These are phyloP conservation scores for Closterium sp. DNA, from an alignment of 139 green algal species.

Conservation along the genomic window DNA sequence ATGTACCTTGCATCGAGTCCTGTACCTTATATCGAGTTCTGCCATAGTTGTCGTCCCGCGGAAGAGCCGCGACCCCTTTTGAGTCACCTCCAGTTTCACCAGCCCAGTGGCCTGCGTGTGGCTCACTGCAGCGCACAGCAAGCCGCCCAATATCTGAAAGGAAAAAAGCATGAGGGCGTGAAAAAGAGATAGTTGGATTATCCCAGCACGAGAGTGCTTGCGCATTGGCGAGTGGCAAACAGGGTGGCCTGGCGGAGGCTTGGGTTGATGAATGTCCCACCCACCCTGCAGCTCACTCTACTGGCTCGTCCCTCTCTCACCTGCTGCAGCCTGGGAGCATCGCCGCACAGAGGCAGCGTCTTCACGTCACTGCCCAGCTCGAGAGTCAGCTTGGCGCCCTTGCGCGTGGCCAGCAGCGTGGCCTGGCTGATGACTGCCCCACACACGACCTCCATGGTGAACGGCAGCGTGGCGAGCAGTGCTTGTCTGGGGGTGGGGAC, in stretches of 20 bases:
- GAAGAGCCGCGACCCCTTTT: neutral
- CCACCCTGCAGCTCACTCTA: neutral
- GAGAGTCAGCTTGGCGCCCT: constrained; percentile 19
- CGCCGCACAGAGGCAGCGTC: neutral
- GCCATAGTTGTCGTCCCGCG: neutral
- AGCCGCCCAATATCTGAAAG: neutral
- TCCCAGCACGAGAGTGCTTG: neutral
- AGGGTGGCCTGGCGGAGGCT: constrained; percentile 16
- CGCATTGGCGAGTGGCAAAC: neutral
- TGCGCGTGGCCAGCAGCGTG: neutral
- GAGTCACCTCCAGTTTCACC: neutral
- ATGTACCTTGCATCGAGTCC: no score
- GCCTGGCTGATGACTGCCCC: constrained; percentile 29
- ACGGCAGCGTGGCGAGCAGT: neutral
- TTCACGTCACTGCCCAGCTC: neutral
- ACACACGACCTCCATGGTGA: constrained; percentile 19
- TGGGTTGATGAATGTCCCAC: neutral
- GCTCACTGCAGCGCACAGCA: neutral
- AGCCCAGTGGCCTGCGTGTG: neutral
- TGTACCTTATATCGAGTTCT: neutral
- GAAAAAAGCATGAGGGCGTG: no score
- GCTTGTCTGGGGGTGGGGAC: neutral
- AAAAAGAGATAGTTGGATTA: no score
- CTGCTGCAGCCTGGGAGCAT: neutral
- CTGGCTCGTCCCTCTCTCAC: neutral